Base-by-base conservation (phyloP, 225 moss, liverwort and hornwort species). In the Marchantia polymorpha region DNA sequence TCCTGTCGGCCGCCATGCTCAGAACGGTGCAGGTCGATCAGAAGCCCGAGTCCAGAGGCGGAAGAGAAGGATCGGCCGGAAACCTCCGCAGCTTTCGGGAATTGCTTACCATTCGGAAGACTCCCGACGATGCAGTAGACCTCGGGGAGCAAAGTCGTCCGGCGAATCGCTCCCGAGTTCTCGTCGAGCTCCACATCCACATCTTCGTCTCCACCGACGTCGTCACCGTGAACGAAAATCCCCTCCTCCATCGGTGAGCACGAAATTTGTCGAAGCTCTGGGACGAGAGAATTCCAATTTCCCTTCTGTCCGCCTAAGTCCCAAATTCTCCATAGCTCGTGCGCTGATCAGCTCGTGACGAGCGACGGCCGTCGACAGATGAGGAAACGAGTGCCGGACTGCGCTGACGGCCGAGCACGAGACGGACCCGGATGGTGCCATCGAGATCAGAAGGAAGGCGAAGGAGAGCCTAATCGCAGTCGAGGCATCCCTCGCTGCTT, bases 1-100 rank as follows among this genome's bases (percentile, higher is more conserved):
- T 73, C 30, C 55, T 30, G 59, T 87, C 87, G 1, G 63, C 80
- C 11, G 68, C 77, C 84, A 87, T 87, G 0, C 87, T 84, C 30
- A 87, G 69, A 39, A 87, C 77, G 25, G 87, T 87, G 84, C 87
- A 83, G 6, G 87, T 82, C 7, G 87, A 84, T 16, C 87, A 84
- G 82, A 82, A 73, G 13, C 86, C 69, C 16, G 65, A 64, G 58
- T 87, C 84, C 26, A 82, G 87, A 1, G 68, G 53, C 26, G 87
- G 87, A 19, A 87, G 20, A 0, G 82, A 80, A 10, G 87, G 87
- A 75, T 84, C 84, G 67, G 84, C 82, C 31, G 84, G 87, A 46
- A 82, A 82, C 63, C 87, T 73, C 14, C 87, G 84, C 22, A 82
- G 52, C 22, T 87, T 77, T 63, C 82, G 80, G 20, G 73, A 68